phyloP scores from a whole-genome alignment of 2,329 filamentous ascomycete species.

The Trichothecium roseum region DNA sequence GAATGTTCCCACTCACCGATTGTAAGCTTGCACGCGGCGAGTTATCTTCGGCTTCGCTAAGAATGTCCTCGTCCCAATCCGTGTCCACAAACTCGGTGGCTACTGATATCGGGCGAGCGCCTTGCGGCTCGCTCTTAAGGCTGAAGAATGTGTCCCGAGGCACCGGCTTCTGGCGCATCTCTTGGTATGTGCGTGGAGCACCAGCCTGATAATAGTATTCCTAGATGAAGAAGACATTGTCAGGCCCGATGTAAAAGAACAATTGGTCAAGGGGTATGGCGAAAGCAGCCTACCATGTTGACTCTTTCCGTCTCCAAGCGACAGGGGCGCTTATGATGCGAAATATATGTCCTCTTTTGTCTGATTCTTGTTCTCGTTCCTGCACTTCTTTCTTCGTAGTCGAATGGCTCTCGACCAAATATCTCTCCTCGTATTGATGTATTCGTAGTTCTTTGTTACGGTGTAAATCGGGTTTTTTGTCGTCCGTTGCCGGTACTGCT shows the following conservation, averaged over 20 bases:
- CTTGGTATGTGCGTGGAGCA: conserved; percentile 28
- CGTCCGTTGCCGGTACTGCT: no score
- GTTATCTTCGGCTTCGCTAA: conserved; percentile 52
- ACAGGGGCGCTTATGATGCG: no score
- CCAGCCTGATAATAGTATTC: conserved; percentile 25
- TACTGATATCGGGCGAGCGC: conserved; percentile 53
- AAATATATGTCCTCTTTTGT: neutral
- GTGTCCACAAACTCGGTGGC: conserved; percentile 72
- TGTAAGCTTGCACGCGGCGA: conserved; percentile 58
- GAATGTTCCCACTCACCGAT: conserved; percentile 53
- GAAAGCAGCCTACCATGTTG: conserved; percentile 21
- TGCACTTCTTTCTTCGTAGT: no score
- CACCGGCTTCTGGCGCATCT: conserved; percentile 41
- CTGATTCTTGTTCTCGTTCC: no score
- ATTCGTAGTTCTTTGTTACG: neutral
- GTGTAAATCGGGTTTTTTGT: neutral
- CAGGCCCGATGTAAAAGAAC: neutral
- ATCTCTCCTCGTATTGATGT: neutral
- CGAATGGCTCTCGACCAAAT: no score
- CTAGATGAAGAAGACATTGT: conserved; percentile 15
- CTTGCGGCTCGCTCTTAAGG: conserved; percentile 36
- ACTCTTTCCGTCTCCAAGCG: conserved; percentile 6
- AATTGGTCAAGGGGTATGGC: conserved; percentile 1
- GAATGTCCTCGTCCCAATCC: conserved; percentile 58
- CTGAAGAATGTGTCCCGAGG: conserved; percentile 52